phyloP scores from a whole-genome alignment of 2,329 filamentous ascomycete genomes.

The Salinomyces thailandicus region DNA sequence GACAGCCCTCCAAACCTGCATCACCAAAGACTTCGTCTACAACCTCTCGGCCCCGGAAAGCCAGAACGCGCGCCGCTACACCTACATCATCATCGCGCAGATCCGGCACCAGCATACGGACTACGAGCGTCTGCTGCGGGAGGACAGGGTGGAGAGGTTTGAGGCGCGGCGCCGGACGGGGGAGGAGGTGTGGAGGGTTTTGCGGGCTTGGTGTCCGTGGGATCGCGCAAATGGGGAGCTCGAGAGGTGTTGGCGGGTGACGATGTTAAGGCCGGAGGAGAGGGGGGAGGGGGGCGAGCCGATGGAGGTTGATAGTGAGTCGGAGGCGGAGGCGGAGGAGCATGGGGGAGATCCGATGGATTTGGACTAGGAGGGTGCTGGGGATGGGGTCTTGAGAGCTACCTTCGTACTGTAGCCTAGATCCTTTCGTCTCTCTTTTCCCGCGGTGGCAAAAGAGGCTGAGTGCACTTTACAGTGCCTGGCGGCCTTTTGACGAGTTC shows the following conservation, averaged over 20 bases:
- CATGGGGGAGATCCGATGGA: constrained; percentile 20
- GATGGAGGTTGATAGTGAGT: constrained; percentile 21
- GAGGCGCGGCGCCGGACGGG: constrained; percentile 18
- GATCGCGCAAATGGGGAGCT: constrained; percentile 22
- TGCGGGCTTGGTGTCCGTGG: constrained; percentile 26
- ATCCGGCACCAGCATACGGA: constrained; percentile 51
- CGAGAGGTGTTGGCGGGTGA: constrained; percentile 19
- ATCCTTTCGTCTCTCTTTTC: too few relatives aligned
- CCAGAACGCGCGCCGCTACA: constrained; percentile 20
- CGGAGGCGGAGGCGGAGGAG: constrained; percentile 8
- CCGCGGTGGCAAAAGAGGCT: too few relatives aligned
- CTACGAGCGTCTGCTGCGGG: constrained; percentile 46
- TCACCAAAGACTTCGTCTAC: constrained; percentile 21
- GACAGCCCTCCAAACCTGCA: constrained; percentile 20
- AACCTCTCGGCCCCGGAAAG: constrained; percentile 19
- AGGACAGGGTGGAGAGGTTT: constrained; percentile 18
- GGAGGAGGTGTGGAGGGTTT: constrained; percentile 18
- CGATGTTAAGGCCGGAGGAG: constrained; percentile 20
- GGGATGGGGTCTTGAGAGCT: too few relatives aligned
- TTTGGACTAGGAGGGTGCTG: constrained; percentile 19
- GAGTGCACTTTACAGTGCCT: too few relatives aligned
- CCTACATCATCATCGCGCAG: constrained; percentile 45
- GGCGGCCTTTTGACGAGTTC: too few relatives aligned
- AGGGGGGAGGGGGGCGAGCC: constrained; percentile 18
- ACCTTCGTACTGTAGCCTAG: too few relatives aligned